A percentile compares a stretch with the other conserved stretches of the same genome.
phyloP scores from a whole-genome alignment of 2,329 filamentous ascomycete genomes.

The Fusarium heterosporum region DNA sequence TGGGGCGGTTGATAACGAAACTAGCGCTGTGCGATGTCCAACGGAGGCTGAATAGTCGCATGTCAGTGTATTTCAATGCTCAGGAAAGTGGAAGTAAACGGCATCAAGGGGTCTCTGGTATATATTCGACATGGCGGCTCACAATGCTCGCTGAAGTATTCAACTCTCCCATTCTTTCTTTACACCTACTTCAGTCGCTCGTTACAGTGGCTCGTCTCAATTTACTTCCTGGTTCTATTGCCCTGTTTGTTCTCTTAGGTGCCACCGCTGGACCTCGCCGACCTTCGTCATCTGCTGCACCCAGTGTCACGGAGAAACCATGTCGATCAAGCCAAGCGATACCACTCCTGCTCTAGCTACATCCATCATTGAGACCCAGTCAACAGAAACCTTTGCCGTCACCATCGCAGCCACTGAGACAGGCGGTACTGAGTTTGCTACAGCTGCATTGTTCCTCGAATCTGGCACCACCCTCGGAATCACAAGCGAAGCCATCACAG shows the following conservation, averaged over 20 bases:
- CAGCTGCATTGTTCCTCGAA: background rate
- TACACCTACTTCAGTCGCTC: background rate
- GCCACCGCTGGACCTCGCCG: background rate
- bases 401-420: background rate
- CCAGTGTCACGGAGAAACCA: background rate
- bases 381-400: background rate
- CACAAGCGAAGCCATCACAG: background rate
- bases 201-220: background rate
- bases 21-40: background rate
- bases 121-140: background rate
- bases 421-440: background rate
- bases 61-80: background rate
- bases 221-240: background rate
- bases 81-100: background rate
- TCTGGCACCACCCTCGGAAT: background rate
- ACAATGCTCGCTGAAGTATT: no score
- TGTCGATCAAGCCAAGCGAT: rapidly evolving
- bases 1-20: background rate
- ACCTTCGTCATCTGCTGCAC: background rate
- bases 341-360: background rate
- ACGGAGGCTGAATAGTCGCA: background rate
- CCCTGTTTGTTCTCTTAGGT: background rate
- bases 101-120: background rate
- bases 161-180: background rate
- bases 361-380: background rate